phyloP scores from a whole-genome alignment of 177 flowering plant genomes.

The Vitis hybrid region DNA sequence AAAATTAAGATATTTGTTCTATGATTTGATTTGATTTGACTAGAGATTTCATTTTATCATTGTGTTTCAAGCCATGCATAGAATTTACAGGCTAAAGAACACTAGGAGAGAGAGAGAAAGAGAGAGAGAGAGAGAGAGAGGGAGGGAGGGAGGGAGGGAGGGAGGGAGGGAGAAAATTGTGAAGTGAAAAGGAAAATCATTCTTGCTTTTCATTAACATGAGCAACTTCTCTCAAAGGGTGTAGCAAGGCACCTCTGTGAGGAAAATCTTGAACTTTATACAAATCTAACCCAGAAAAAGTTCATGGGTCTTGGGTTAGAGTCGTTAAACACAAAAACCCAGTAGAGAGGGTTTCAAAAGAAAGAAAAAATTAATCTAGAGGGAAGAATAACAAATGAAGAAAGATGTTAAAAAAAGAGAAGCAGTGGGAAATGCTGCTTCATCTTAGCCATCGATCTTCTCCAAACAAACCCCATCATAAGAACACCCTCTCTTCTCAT shows the following conservation, averaged over 20 bases:
- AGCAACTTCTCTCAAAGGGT: slow-evolving; percentile 23
- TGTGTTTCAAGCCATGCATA: slow-evolving; percentile 7
- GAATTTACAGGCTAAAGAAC: neutral
- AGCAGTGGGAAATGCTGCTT: slow-evolving; percentile 9
- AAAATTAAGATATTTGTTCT: neutral
- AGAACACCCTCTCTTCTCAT: slow-evolving; percentile 13
- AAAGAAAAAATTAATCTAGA: neutral
- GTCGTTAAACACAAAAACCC: slow-evolving; percentile 17
- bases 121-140: neutral
- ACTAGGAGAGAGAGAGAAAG: neutral
- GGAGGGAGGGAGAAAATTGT: neutral
- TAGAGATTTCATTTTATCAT: neutral
- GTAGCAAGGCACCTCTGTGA: slow-evolving; percentile 15
- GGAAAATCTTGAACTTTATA: slow-evolving; percentile 27
- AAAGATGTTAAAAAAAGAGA: slow-evolving; percentile 32
- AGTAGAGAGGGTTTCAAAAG: slow-evolving; percentile 9
- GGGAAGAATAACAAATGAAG: neutral
- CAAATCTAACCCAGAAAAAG: slow-evolving; percentile 16
- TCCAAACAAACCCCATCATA: slow-evolving; percentile 6
- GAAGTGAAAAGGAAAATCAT: neutral
- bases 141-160: neutral
- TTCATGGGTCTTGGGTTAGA: slow-evolving; percentile 23
- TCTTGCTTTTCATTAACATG: slow-evolving; percentile 7
- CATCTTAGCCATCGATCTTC: slow-evolving; percentile 19
- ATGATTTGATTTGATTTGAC: slow-evolving; percentile 18